Evolutionary conservation across 1,139 yeast species (phyloP).

Genomic region (Tardiomyces digboiensis): DNA sequence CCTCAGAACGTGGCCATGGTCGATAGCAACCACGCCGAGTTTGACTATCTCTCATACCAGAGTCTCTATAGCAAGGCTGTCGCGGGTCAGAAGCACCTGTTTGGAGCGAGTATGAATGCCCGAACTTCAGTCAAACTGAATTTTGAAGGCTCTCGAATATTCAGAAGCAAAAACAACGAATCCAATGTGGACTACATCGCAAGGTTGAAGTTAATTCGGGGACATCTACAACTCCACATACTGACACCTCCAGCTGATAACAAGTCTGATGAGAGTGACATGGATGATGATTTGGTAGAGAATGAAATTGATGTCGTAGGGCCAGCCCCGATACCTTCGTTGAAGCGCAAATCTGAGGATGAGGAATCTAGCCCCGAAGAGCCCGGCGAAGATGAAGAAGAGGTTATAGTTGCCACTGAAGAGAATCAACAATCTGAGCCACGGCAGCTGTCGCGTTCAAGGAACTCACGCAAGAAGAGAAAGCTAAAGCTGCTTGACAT

Average conservation of each 20-base stretch:
- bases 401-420: neutral
- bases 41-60: neutral
- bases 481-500: neutral
- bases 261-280: neutral
- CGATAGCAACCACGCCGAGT: neutral
- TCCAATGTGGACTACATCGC: too few species aligned
- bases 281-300: neutral
- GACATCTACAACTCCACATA: neutral
- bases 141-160: too few species aligned
- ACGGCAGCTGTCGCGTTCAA: too few species aligned
- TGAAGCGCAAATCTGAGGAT: slow-evolving; percentile 2
- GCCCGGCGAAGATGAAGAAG: neutral
- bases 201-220: neutral
- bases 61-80: neutral
- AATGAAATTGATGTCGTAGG: neutral
- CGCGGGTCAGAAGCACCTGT: neutral
- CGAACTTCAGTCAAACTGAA: too few species aligned
- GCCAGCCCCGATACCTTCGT: neutral
- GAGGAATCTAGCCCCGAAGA: slow-evolving; percentile 3
- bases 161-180: too few species aligned
- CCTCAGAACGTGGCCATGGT: neutral
- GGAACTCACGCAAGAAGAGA: neutral
- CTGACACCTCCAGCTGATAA: neutral
- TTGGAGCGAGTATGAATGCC: too few species aligned
- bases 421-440: too few species aligned